Evolutionary conservation across 768 basidiomycete species (phyloP), one percentile per base, ranked within the genome.

Genomic region (Russula abietina): DNA sequence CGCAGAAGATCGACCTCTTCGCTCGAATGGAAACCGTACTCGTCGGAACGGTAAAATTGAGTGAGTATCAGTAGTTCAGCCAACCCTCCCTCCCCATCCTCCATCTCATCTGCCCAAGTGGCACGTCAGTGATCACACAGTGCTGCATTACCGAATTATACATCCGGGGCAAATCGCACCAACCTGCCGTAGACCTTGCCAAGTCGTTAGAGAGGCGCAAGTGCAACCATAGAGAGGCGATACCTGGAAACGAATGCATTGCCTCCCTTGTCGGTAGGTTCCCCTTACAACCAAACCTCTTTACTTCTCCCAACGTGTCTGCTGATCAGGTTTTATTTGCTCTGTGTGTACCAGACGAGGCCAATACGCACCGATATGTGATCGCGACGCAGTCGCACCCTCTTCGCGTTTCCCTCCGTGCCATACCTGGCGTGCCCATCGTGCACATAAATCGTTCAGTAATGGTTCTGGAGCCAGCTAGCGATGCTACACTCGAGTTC

Each of bases 141-240:
- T 99, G 97, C 73, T 96, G 88, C 71, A 93, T 99, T 46, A 87
- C 94, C 67, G 91, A 93, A 71, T 80, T 99, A 2, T 98, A 99
- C 75, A 80, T 93, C 3, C 83, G 88, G 60, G 94, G 93, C 14
- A 84, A 81, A 62, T 70, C 79, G 1, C 81, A 82, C 33, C 94
- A 98, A 71, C 75, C 82, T 0, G 83, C 87, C 0, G 87, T 93
- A 0, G 91, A 97, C 71, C 80, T 97, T 48, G 96, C 97, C 2
- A 98, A 98, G 75, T 82, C 79, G 0, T 98, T 97, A 67, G 96
- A 98, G 75, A 81, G 96, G 60, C 74, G 97, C 67, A 93, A 89
- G 75, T 99, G 97, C 73, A 98, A 98, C 72, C 97, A 99, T 72
- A 80, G 86, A 65, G 89, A 94, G 69, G 78, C 89, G n/a, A 89